A percentile compares a stretch with the other conserved stretches of the same genome.
These are phyloP conservation scores for Dothideomycetes sp. DNA, from an alignment of 2,329 filamentous ascomycete genomes.

Conservation along the genomic window DNA sequence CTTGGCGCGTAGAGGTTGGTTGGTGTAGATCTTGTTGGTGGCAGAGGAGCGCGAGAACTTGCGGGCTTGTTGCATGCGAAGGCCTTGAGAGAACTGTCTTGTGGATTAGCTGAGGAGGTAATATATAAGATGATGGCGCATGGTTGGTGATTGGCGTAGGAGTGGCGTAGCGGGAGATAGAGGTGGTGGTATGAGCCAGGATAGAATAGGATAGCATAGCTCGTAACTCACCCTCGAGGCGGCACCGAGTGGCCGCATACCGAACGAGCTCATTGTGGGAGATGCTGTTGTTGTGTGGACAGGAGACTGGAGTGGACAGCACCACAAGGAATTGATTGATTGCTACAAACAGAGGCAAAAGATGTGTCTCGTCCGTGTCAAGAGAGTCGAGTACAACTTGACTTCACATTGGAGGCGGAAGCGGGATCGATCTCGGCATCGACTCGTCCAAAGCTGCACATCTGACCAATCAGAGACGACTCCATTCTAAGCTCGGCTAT, in stretches of 20 bases:
- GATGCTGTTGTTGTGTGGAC: slow-evolving; percentile 1
- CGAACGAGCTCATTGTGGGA: slow-evolving; percentile 23
- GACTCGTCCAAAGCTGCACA: background rate
- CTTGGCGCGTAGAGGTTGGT: slow-evolving; percentile 78
- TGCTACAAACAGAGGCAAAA: no score
- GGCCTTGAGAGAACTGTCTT: slow-evolving; percentile 9
- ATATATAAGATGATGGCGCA: no score
- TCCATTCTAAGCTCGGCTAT: background rate
- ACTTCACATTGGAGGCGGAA: background rate
- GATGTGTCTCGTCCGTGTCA: no score
- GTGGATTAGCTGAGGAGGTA: no score
- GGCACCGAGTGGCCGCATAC: slow-evolving; percentile 22
- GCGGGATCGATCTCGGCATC: background rate
- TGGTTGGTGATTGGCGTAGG: no score
- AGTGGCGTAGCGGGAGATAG: background rate
- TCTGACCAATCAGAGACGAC: background rate
- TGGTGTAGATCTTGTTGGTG: slow-evolving; percentile 75
- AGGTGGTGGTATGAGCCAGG: slow-evolving; percentile 7
- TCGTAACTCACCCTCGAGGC: slow-evolving; percentile 17
- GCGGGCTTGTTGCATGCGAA: slow-evolving; percentile 42
- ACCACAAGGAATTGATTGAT: slow-evolving; percentile 5
- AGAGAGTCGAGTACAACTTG: no score
- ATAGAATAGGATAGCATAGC: no score
- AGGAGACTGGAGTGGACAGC: no score
- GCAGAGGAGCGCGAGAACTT: slow-evolving; percentile 80